phyloP scores from a whole-genome alignment of 148 eudicot species.

The Nepenthes gracilis region DNA sequence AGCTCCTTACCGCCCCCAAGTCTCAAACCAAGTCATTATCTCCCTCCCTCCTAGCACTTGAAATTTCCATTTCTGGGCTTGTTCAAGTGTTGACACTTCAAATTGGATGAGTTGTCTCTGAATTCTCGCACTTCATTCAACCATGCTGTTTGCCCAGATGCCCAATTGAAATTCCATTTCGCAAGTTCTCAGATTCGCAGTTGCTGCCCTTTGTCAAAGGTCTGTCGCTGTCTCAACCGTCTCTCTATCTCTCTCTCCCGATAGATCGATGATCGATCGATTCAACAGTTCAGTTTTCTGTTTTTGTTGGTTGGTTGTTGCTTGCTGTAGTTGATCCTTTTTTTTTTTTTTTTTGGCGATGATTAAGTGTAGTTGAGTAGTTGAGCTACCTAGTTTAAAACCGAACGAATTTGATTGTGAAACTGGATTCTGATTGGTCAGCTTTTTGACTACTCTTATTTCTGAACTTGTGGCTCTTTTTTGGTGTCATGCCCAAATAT shows the following conservation, averaged over 20 bases:
- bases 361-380: neutral
- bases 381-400: neutral
- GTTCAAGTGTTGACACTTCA: too few species aligned
- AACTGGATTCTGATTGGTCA: neutral
- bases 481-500: too few species aligned
- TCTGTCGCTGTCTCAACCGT: neutral
- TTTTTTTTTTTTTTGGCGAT: conserved; percentile 2
- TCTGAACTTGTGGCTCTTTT: too few species aligned
- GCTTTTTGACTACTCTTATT: neutral
- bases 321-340: neutral
- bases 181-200: neutral
- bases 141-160: neutral
- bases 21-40: too few species aligned
- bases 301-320: neutral
- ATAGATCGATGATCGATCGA: neutral
- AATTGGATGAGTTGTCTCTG: too few species aligned
- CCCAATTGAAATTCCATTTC: conserved; percentile 4
- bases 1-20: too few species aligned
- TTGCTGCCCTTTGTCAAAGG: conserved; percentile 8
- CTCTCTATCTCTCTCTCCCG: neutral
- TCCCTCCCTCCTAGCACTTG: too few species aligned
- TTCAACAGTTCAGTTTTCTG: neutral
- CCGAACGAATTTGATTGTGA: neutral
- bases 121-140: too few species aligned
- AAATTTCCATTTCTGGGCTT: too few species aligned